Evolutionary conservation across 768 basidiomycete species (phyloP), one percentile per base, ranked within the genome.

Genomic region (Tulasnella sp.): DNA sequence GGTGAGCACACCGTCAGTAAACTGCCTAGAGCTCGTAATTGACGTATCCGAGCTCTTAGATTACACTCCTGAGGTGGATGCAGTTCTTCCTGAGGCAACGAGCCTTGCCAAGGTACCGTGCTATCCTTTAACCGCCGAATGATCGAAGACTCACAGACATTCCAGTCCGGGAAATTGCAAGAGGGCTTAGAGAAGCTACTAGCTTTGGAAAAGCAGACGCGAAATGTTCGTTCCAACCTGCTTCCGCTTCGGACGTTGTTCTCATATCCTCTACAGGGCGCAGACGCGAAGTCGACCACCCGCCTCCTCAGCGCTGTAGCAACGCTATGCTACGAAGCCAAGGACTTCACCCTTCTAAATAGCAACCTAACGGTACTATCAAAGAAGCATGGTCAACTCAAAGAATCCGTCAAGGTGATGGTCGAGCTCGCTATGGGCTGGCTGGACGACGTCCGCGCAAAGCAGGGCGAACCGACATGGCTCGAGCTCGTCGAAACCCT

Each of bases 341-440:
- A 88, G 79, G 89, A 97, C 83, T 92, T 92, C 83, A 85, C 88
- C 42, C 88, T 91, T 77, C 86, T 97, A 79, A 96, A 96, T 84
- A 87, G 89, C 12, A 91, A 89, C 81, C 88, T 95, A 80, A 88
- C 87, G 44, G 73, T 90, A 24, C 86, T 98, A 82, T 93, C 92
- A 86, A 98, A 98, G 89, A 99, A 98, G 83, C 98, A 99, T 85
- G 97, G 98, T 0, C 98, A 99, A 84, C 88, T 99, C 81, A 97
- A 98, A 84, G 93, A 89, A 74, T 93, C 92, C 1, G 91, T 97
- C 18, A 94, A 96, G 83, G 89, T 91, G n/a, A 93, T 99, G 84
- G 96, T 99, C 14, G 97, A 99, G 83, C 90, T 90, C 80, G 89
- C 90, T 3, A 93, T 97, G 87, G 87, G 86, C 4, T 98, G 94